Base-by-base conservation (phyloP, 2,329 filamentous ascomycete genomes). In the Botryotinia calthae region DNA sequence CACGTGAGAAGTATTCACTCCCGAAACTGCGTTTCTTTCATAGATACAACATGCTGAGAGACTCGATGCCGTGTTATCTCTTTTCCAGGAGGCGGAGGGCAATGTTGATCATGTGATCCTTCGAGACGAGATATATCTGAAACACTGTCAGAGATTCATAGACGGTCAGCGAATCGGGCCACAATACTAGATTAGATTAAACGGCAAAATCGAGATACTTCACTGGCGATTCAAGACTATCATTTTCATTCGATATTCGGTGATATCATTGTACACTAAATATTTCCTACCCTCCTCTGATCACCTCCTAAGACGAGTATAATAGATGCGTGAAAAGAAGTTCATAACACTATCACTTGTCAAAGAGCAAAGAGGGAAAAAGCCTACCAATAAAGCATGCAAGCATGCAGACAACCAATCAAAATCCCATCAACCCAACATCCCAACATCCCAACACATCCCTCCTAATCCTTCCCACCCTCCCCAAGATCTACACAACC, bases 41-140 rank as follows among this genome's bases (percentile, higher is more conserved):
- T 3, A 1, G 18, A 42, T 16, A 42, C n/a, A 25, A 42, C 1
- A 10, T 5, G 3, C 5, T 25, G 1, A 7, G n/a, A 37, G n/a
- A 25, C 0, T n/a, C 1, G 3, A 6, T 8, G 20, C 28, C 14
- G 1, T 18, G 20, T 8, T 22, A 2, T 12, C 18, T 5, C 2
- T 31, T 56, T 1, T 5, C 10, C 9, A 18, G 28, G 25, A 3
- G 9, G 22, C 0, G 18, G 7, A 42, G 4, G 3, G n/a, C 2
- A 18, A 10, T 20, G 37, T 5, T 12, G 9, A 4, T 8, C 16
- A 12, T 14, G 48, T 3, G 4, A 25, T 3, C 1, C 7, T 51
- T 51, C 18, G 31, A n/a, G 9, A 1, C 31, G 6, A 5, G 1
- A 28, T 6, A 16, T 14, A 9, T 48, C 20, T 25, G 25, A 37